Conservation (phyloP, 495 filamentous ascomycete genomes). For the Bacidia rubella region DNA sequence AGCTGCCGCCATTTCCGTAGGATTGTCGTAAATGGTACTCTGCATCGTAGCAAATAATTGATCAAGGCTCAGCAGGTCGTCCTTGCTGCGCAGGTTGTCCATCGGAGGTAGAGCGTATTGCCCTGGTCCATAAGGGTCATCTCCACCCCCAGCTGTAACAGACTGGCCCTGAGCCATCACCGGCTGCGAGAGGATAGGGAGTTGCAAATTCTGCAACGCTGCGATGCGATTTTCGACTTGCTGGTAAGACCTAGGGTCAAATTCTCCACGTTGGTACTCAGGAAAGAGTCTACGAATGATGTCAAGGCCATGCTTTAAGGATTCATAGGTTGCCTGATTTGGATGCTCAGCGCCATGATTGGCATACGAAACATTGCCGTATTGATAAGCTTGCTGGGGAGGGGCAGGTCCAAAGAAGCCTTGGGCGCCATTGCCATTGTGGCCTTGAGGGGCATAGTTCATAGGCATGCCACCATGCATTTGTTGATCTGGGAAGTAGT, state of each 20-base stretch:
- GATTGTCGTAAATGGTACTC: slow-evolving; percentile 81
- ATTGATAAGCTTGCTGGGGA: slow-evolving; percentile 34
- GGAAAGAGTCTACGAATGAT: slow-evolving; percentile 89
- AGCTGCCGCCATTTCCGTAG: slow-evolving; percentile 61
- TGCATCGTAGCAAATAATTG: slow-evolving; percentile 91
- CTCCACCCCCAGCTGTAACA: slow-evolving; percentile 35
- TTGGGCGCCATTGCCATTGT: slow-evolving; percentile 39
- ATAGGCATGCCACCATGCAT: slow-evolving; percentile 41
- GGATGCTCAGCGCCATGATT: slow-evolving; percentile 37
- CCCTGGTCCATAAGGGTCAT: slow-evolving; percentile 26
- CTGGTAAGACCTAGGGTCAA: slow-evolving; percentile 71
- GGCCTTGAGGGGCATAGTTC: slow-evolving; percentile 27
- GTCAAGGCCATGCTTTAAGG: slow-evolving; percentile 70
- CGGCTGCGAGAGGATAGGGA: slow-evolving; percentile 50
- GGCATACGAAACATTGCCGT: slow-evolving; percentile 62
- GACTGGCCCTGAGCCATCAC: slow-evolving; percentile 51
- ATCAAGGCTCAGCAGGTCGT: slow-evolving; percentile 80
- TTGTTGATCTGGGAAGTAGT: slow-evolving; percentile 44
- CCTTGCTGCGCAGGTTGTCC: slow-evolving; percentile 81
- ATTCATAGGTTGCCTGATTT: slow-evolving; percentile 41
- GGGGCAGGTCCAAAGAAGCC: slow-evolving; percentile 49
- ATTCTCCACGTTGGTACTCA: slow-evolving; percentile 73
- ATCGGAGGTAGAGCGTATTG: slow-evolving; percentile 66
- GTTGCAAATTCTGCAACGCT: slow-evolving; percentile 53
- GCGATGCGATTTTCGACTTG: slow-evolving; percentile 70